Conservation (phyloP, 139 green algal species). For the Haematococcus sp. region DNA sequence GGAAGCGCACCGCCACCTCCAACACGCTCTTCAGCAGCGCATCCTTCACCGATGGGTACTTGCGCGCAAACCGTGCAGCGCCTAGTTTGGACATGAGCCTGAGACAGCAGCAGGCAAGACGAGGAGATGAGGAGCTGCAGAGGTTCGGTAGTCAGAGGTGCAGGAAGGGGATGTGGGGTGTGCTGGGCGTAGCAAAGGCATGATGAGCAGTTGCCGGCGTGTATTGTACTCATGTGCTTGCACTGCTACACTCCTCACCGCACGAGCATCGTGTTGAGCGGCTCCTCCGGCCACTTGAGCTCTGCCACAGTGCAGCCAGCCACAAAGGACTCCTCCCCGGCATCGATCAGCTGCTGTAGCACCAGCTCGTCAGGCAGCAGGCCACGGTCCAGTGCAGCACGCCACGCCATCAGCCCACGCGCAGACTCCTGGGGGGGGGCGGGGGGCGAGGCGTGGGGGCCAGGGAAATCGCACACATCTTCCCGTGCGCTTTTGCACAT, state of each 20-base stretch:
- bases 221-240: too few relatives aligned
- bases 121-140: background rate
- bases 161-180: too few relatives aligned
- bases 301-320: conserved; percentile 8
- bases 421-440: conserved; percentile 19
- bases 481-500: too few relatives aligned
- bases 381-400: conserved; percentile 57
- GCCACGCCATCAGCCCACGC: conserved; percentile 37
- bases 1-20: conserved; percentile 61
- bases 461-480: too few relatives aligned
- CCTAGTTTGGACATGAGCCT: conserved; percentile 54
- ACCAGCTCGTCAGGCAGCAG: conserved; percentile 75
- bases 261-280: conserved; percentile 67
- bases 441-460: too few relatives aligned
- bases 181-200: too few relatives aligned
- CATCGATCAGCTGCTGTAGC: conserved; percentile 54
- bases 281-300: conserved; percentile 65
- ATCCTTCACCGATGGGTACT: conserved; percentile 72
- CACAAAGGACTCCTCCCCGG: background rate
- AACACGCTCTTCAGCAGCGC: conserved; percentile 67
- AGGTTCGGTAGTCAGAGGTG: too few relatives aligned
- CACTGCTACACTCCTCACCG: too few relatives aligned
- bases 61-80: conserved; percentile 62
- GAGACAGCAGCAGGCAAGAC: background rate
- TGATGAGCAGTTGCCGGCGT: too few relatives aligned